A percentile compares a stretch with the other conserved stretches of the same genome.
Conservation (phyloP, 257 asterid genomes). For the Craterostigma plantagineum region DNA sequence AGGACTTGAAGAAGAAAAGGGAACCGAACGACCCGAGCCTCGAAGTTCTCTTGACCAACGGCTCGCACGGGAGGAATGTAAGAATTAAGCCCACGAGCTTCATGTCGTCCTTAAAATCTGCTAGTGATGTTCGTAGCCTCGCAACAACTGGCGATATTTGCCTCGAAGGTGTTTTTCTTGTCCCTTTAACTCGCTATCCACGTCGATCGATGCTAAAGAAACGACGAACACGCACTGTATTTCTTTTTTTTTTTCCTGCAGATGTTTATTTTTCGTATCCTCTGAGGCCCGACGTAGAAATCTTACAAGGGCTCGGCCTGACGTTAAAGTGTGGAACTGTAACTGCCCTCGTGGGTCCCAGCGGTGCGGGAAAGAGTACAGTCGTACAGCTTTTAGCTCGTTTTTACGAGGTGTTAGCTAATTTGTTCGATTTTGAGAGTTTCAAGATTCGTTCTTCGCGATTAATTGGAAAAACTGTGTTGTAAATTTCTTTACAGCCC, state of each 20-base stretch:
- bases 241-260: slow-evolving; percentile 17
- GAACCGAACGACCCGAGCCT: slow-evolving; percentile 30
- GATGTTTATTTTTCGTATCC: slow-evolving; percentile 91
- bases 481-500: slow-evolving; percentile 83
- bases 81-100: slow-evolving; percentile 21
- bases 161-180: too few species aligned
- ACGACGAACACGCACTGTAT: too few species aligned
- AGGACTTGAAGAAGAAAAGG: slow-evolving; percentile 46
- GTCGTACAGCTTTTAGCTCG: slow-evolving; percentile 92
- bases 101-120: slow-evolving; percentile 67
- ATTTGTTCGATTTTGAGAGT: neutral
- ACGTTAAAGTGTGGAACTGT: slow-evolving; percentile 65
- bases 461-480: too few species aligned
- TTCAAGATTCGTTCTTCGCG: too few species aligned
- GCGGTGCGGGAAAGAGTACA: slow-evolving; percentile 98
- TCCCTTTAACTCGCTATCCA: too few species aligned
- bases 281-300: slow-evolving; percentile 76
- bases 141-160: slow-evolving; percentile 66
- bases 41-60: slow-evolving; percentile 29
- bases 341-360: slow-evolving; percentile 91
- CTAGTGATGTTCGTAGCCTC: slow-evolving; percentile 36
- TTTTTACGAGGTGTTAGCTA: slow-evolving; percentile 56
- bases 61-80: slow-evolving; percentile 20
- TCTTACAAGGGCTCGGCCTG: slow-evolving; percentile 67
- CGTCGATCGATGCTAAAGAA: too few species aligned